Conservation (phyloP, 2,329 filamentous ascomycete species). For the Emericellopsis cladophorae region DNA sequence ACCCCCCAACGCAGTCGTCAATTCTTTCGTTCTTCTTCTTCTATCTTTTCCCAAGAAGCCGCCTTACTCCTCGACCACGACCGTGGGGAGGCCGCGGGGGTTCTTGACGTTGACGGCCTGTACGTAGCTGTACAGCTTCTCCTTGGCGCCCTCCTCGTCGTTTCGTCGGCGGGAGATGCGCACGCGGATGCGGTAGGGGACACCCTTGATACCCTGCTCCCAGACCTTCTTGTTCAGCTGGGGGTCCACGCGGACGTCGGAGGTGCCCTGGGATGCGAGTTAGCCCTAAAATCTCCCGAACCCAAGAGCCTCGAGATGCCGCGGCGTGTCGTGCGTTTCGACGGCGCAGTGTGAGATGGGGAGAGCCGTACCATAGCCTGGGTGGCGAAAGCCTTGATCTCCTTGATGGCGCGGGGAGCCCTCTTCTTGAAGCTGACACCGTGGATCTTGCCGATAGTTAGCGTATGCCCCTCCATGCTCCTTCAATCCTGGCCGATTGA, state of each 20-base stretch:
- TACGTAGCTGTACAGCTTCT: slow-evolving; percentile 99
- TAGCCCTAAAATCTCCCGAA: neutral
- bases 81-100: slow-evolving; percentile 92
- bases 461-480: slow-evolving; percentile 5
- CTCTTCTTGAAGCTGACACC: slow-evolving; percentile 99
- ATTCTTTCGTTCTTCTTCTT: slow-evolving; percentile 10
- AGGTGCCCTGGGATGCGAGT: slow-evolving; percentile 59
- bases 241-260: slow-evolving; percentile 94
- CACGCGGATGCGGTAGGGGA: slow-evolving; percentile 91
- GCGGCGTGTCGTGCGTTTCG: neutral
- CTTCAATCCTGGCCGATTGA: slow-evolving; percentile 1
- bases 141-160: slow-evolving; percentile 98
- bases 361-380: slow-evolving; percentile 78
- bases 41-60: slow-evolving; percentile 2
- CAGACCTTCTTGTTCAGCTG: slow-evolving; percentile 99
- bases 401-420: slow-evolving; percentile 96
- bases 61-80: slow-evolving; percentile 65
- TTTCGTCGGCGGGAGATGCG: slow-evolving; percentile 99
- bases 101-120: slow-evolving; percentile 99
- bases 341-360: neutral
- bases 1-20: slow-evolving; percentile 1
- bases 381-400: slow-evolving; percentile 90
- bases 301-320: neutral
- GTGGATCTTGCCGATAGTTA: slow-evolving; percentile 55
- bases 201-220: slow-evolving; percentile 98